A percentile compares a stretch with the other conserved stretches of the same genome.
phyloP scores from a whole-genome alignment of 73 alveolate genomes.

The Tetrahymena malaccensis region DNA sequence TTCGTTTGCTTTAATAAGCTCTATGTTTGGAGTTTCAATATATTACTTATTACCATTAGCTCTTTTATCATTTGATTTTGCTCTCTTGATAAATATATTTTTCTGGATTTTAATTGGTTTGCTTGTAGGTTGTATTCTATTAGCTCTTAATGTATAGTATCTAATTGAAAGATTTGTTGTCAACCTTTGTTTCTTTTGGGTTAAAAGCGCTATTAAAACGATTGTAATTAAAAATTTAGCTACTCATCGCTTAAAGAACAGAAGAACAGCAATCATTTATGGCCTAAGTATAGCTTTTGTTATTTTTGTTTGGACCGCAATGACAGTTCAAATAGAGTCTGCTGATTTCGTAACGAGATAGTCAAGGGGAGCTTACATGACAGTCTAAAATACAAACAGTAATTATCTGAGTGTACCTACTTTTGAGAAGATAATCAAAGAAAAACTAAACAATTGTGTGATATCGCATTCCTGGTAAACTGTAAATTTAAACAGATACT shows the following conservation, averaged over 20 bases:
- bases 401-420: constrained; percentile 1
- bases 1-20: constrained; percentile 78
- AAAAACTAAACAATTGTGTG: neutral
- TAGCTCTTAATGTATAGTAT: constrained; percentile 76
- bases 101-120: constrained; percentile 86
- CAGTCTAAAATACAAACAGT: neutral
- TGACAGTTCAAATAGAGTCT: constrained; percentile 59
- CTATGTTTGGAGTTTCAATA: constrained; percentile 88
- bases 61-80: constrained; percentile 72
- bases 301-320: constrained; percentile 74
- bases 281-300: constrained; percentile 83
- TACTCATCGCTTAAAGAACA: constrained; percentile 92
- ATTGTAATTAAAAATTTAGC: constrained; percentile 83
- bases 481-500: neutral
- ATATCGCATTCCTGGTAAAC: neutral
- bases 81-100: constrained; percentile 79
- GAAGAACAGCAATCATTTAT: constrained; percentile 88
- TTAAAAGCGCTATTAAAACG: constrained; percentile 61
- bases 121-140: constrained; percentile 83
- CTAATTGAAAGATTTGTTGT: constrained; percentile 68
- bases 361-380: constrained; percentile 25
- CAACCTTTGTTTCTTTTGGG: constrained; percentile 66
- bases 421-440: constrained; percentile 13
- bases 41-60: constrained; percentile 93
- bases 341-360: constrained; percentile 46